Evolutionary conservation across 208 protist species (phyloP).

Genomic region (Acanthamoeba lenticulata): DNA sequence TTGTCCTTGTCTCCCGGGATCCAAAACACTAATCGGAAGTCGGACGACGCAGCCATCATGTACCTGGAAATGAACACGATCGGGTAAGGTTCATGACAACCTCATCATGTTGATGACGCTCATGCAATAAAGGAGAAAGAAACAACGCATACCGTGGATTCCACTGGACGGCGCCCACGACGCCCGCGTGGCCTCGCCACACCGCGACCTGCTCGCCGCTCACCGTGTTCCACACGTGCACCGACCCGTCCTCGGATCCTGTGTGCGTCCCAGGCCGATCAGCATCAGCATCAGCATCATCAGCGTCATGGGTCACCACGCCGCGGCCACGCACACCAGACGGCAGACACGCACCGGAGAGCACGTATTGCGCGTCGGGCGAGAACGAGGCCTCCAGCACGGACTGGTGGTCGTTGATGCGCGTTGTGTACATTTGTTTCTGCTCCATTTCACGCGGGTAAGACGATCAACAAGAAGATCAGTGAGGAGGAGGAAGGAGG

Average conservation of each 20-base stretch:
- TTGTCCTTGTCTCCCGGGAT: slow-evolving; percentile 3
- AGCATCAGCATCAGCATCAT: no score
- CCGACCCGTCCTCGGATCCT: slow-evolving; percentile 77
- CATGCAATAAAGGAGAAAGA: not conserved
- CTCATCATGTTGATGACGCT: not conserved
- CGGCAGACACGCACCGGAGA: not conserved
- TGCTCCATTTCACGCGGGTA: not conserved
- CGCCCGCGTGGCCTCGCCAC: slow-evolving; percentile 67
- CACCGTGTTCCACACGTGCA: slow-evolving; percentile 78
- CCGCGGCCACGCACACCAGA: not conserved
- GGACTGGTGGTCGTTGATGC: slow-evolving; percentile 67
- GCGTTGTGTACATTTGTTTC: slow-evolving; percentile 70
- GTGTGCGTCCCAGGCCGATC: not conserved
- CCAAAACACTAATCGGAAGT: slow-evolving; percentile 32
- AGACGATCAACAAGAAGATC: not conserved
- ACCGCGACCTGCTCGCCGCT: slow-evolving; percentile 71
- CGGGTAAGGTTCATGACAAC: not conserved
- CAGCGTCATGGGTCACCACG: not conserved
- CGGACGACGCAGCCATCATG: slow-evolving; percentile 41
- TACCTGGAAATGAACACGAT: not conserved
- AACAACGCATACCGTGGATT: slow-evolving; percentile 60
- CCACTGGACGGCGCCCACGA: slow-evolving; percentile 77
- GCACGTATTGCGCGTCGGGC: slow-evolving; percentile 78
- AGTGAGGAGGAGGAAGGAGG: not conserved
- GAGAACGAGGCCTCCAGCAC: slow-evolving; percentile 79